Percentiles rank a stretch among this genome's conserved stretches.
phyloP scores from a whole-genome alignment of 176 grass and related monocot species.

The Metroxylon sagu region DNA sequence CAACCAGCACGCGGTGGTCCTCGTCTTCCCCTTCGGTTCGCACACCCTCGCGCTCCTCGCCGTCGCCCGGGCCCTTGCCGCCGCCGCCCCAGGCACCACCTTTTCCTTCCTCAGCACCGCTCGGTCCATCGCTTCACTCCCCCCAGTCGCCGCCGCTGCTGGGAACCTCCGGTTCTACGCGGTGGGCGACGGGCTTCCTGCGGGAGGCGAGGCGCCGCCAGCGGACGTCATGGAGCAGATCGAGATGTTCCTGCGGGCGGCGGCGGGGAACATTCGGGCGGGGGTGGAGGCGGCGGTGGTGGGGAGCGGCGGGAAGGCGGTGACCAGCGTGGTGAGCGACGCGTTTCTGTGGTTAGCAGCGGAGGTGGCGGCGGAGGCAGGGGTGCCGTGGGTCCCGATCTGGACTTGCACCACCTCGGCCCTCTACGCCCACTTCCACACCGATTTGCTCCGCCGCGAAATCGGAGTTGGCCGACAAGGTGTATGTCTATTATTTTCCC shows the following conservation, averaged over 20 bases:
- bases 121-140: constrained; percentile 3
- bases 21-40: constrained; percentile 59
- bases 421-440: constrained; percentile 36
- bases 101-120: constrained; percentile 37
- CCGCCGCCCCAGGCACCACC: constrained; percentile 6
- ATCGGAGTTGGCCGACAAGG: constrained; percentile 29
- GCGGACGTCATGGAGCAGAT: constrained; percentile 12
- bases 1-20: constrained; percentile 38
- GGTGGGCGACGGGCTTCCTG: constrained; percentile 10
- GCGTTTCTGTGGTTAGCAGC: constrained; percentile 56
- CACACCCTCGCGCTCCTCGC: constrained; percentile 37
- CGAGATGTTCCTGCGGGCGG: constrained; percentile 34
- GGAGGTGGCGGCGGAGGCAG: constrained; percentile 17
- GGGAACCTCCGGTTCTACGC: constrained; percentile 35
- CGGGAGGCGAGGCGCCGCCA: background rate
- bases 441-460: constrained; percentile 27
- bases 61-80: constrained; percentile 37
- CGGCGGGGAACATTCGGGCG: constrained; percentile 17
- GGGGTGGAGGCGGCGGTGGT: constrained; percentile 18
- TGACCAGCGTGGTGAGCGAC: constrained; percentile 47
- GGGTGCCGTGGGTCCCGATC: constrained; percentile 33
- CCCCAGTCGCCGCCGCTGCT: background rate
- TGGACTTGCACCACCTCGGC: constrained; percentile 33
- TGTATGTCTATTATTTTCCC: background rate
- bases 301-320: constrained; percentile 13